phyloP scores from a whole-genome alignment of 2,329 filamentous ascomycete genomes.

The Diaporthe destruens region DNA sequence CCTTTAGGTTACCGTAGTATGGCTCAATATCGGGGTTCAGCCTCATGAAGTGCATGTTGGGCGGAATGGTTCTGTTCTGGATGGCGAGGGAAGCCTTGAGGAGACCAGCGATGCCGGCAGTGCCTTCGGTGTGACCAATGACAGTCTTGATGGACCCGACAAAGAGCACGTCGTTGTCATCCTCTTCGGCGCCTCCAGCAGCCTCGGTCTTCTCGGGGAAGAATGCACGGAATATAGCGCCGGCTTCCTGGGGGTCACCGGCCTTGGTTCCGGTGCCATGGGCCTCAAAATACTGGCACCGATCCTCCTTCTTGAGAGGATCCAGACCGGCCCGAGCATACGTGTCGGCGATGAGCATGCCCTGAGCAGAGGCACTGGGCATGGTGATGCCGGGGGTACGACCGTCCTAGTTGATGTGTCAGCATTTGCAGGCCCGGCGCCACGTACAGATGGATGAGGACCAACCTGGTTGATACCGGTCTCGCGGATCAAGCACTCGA shows the following conservation, averaged over 20 bases:
- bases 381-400: conserved; percentile 61
- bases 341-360: conserved; percentile 52
- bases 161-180: conserved; percentile 42
- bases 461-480: conserved; percentile 56
- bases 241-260: conserved; percentile 49
- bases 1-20: conserved; percentile 46
- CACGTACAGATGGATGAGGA: neutral
- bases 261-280: conserved; percentile 50
- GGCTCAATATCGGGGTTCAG: conserved; percentile 52
- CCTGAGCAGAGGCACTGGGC: conserved; percentile 58
- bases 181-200: neutral
- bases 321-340: conserved; percentile 56
- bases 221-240: conserved; percentile 51
- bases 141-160: conserved; percentile 52
- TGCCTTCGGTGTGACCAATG: conserved; percentile 57
- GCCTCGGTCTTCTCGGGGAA: conserved; percentile 37
- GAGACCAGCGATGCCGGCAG: conserved; percentile 56
- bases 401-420: conserved; percentile 51
- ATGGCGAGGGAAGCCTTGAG: conserved; percentile 53
- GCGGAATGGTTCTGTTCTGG: conserved; percentile 52
- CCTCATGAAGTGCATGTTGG: conserved; percentile 52
- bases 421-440: neutral
- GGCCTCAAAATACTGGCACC: conserved; percentile 56
- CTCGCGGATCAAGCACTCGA: conserved; percentile 57
- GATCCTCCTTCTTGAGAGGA: conserved; percentile 44